Evolutionary conservation across 2,329 filamentous ascomycete genomes (phyloP), one percentile per base, ranked within the genome.

Genomic region (Phialocephala sp.): DNA sequence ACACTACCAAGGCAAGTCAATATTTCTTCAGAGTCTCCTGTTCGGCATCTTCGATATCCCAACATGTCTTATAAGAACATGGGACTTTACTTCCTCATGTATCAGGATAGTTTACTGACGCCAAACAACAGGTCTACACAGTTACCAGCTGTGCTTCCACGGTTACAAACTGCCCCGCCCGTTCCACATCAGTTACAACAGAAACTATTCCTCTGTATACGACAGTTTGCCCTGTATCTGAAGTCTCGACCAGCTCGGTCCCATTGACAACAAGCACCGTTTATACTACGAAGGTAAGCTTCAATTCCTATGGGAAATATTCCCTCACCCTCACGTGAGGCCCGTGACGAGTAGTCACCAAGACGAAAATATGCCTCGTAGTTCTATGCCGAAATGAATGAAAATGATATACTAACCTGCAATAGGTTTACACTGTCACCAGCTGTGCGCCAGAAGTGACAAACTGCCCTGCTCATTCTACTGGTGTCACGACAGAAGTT

Each of bases 101-200:
- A 24, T 4, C n/a, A 22, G n/a, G 84, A 59, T 76, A 85, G 73
- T 83, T 79, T 78, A 81, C 80, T 64, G 86, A 84, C 54, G 74
- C 77, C 1, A 15, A n/a, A 32, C 3, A 32, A 22, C 8, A 50
- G 45, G 74, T 81, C 66, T 78, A 79, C 69, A 87, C 84, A 60
- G 78, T 87, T 75, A 85, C 81, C 60, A 82, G 79, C 69, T 85
- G 83, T 71, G 80, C 76, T 6, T 70, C 80, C 37, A 77, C 78
- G 64, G 76, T 83, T 37, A 79, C 80, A 47, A 77, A 85, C 78
- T 88, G 85, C 80, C 85, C 84, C 35, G 82, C 68, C 9, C 56
- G 35, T 27, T 57, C 64, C n/a, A 69, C 69, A 15, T 58, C 60
- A 36, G 71, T 76, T 4, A 73, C 77, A 43, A 79, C 78, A 20